Base-by-base conservation (phyloP, 257 asterid genomes). In the Misopates orontium region DNA sequence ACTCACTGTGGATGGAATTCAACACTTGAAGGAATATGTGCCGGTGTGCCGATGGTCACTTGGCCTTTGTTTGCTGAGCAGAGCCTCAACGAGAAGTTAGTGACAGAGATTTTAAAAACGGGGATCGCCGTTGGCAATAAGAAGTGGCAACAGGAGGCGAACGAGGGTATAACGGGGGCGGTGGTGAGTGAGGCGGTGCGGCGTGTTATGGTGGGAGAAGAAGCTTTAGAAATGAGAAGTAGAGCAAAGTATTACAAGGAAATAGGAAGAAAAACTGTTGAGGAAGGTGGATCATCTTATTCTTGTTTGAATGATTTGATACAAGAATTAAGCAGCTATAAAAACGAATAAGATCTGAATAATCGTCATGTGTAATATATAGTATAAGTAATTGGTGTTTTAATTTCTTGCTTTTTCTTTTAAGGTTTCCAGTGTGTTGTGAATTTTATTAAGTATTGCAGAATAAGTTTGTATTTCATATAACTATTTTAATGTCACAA, bases 1-100 rank as follows among this genome's bases (percentile, higher is more conserved):
- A 55, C 60, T 13, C 60, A 55, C 12, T 23, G 60, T 55, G 60
- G 60, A 0, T 55, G 60, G 60, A 55, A 55, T 24, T 55, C 60
- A 11, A 8, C n/a, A 20, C 60, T 55, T 4, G 60, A 55, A 36
- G 60, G 60, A 24, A 36, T 55, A 11, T 55, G 19, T 8, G 60
- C 17, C n/a, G 60, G 60, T n/a, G 41, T 55, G 12, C 60, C 60
- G 14, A 55, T 55, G 60, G 20, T 55, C 8, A 55, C 60, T 1
- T 55, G 60, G 60, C 60, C 60, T 0, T 12, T 55, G 5, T 55
- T 31, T 4, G 60, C 60, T 1, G 60, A 55, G 7, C 60, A 55
- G 6, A 19, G 23, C 12, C 28, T 21, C 11, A 36, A 36, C 12
- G 60, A 55, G 28, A 55, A 55, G 18, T 36, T 55, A 1, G 36